Base-by-base conservation (phyloP, 257 asterid genomes). In the Primulina tabacum region DNA sequence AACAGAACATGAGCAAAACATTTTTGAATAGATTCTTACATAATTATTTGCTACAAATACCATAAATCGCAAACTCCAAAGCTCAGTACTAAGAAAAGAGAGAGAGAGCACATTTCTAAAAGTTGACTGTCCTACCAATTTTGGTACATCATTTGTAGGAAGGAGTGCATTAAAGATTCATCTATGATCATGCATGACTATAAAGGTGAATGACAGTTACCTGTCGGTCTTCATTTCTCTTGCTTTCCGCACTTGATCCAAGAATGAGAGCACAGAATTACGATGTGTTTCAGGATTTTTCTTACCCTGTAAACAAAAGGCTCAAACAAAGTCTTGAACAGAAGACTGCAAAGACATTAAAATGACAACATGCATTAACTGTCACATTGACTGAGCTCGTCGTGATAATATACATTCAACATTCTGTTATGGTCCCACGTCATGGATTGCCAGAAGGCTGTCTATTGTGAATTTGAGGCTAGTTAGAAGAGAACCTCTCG, bases 181-280 rank as follows among this genome's bases (percentile, higher is more conserved):
- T 4, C 56, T 16, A 47, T 47, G 18, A 14, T 1, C 20, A 16
- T 4, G 20, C 7, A 47, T 47, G 18, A 47, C 0, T 4, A 16
- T 7, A 8, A 62, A 64, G 53, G 40, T 63, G 70, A 72, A 60
- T 34, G 59, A 20, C 30, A 50, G 34, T 64, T 33, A 86, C 97
- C 99, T 90, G 85, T 90, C 99, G 57, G 90, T 86, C 82, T 70
- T 81, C 97, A 93, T 89, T 81, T 89, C 95, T 77, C 82, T 87
- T 34, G 97, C 96, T 69, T 81, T 83, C 72, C 38, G 74, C 69
- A 93, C 97, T 83, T 86, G 86, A 56, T 82, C 83, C 86, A 93
- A 64, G 86, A 90, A 90, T 9, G 84, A 64, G 75, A 87, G 79
- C 71, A 90, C 96, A 2, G 97, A 82, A 62, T 69, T 79, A 35